Conservation (phyloP, 768 basidiomycete genomes). For the Leccinum olivaceopallidum region DNA sequence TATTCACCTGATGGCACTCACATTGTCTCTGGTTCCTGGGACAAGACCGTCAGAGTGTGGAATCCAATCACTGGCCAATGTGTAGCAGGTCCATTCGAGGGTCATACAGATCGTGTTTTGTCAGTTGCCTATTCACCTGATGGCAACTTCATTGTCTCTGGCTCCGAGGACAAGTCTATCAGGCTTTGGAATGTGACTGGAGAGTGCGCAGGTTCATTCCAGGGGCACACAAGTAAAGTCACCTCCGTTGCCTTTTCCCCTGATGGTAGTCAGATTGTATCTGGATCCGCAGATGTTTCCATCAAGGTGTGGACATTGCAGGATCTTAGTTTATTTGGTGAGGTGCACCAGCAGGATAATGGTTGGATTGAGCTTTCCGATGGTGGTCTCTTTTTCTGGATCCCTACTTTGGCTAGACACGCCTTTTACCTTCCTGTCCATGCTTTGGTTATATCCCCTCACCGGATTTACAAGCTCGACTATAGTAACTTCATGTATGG, state of each 20-base stretch:
- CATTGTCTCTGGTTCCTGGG: conserved; percentile 27
- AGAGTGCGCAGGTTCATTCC: conserved; percentile 19
- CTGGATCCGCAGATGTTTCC: conserved; percentile 16
- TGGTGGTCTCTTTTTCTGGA: conserved; percentile 17
- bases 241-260: conserved; percentile 17
- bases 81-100: conserved; percentile 21
- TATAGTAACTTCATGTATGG: conserved; percentile 12
- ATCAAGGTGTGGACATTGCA: conserved; percentile 14
- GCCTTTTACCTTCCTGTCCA: conserved; percentile 19
- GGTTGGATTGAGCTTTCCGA: conserved; percentile 19
- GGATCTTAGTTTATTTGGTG: not conserved
- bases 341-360: conserved; percentile 12
- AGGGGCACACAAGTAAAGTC: conserved; percentile 9
- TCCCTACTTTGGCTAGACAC: conserved; percentile 22
- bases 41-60: conserved; percentile 28
- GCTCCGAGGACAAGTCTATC: conserved; percentile 19
- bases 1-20: conserved; percentile 24
- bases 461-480: conserved; percentile 14
- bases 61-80: conserved; percentile 13
- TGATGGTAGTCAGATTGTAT: conserved; percentile 17
- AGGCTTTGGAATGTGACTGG: conserved; percentile 22
- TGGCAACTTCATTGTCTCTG: conserved; percentile 18
- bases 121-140: conserved; percentile 22
- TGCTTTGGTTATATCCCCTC: conserved; percentile 15
- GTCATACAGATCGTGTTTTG: conserved; percentile 15